Percentiles rank a stretch among this genome's conserved stretches.
phyloP scores from a whole-genome alignment of 2,329 filamentous ascomycete species.

The Colletotrichum agaves region DNA sequence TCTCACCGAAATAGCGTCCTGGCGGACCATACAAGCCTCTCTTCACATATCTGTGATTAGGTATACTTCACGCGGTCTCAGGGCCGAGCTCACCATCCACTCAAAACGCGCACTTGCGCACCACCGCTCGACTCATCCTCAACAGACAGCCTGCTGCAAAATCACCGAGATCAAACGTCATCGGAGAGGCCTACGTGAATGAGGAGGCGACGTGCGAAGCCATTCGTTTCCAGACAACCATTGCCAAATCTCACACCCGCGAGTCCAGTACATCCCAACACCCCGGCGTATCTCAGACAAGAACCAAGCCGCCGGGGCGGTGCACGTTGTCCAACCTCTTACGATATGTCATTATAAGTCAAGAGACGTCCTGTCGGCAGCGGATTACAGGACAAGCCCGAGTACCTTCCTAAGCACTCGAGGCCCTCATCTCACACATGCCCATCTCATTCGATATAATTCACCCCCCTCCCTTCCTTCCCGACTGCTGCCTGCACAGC shows the following conservation, averaged over 20 bases:
- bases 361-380: neutral
- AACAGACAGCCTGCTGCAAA: no score
- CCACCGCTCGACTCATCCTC: no score
- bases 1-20: no score
- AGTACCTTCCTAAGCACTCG: neutral
- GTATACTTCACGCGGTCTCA: no score
- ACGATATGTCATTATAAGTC: neutral
- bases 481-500: constrained; percentile 8
- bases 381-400: neutral
- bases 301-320: neutral
- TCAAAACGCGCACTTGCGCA: no score
- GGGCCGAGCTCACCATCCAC: no score
- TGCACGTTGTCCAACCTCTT: neutral
- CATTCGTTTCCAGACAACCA: neutral
- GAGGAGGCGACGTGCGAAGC: neutral
- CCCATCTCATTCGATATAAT: neutral
- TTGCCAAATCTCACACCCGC: neutral
- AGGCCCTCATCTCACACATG: neutral
- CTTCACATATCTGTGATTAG: no score
- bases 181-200: neutral
- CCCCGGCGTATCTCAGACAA: neutral
- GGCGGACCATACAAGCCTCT: no score
- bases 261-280: neutral
- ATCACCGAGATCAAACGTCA: neutral
- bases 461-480: no score